Evolutionary conservation across 2,329 filamentous ascomycete species (phyloP), one percentile per base, ranked within the genome.

Genomic region (Paraconiothyrium sp.): DNA sequence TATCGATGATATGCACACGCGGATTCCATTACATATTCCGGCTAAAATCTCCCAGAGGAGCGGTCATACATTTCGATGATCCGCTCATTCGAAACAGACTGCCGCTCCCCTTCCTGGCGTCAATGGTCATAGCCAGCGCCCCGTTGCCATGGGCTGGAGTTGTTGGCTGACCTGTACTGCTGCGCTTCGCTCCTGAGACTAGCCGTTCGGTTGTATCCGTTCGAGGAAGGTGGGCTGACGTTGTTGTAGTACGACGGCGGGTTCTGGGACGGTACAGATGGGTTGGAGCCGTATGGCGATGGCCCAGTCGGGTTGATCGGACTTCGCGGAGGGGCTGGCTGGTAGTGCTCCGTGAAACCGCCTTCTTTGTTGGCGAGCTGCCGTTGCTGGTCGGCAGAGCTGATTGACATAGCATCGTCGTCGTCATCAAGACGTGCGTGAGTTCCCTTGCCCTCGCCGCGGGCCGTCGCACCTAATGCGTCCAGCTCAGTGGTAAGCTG

Each of bases 401-500:
- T 85, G 22, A 87, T 88, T 4, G 88, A 89, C 77, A 89, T 87
- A 32, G 88, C 90, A 49, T 89, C 87, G 49, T 88, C 88, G 60
- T 93, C 91, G 60, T 93, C 91, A 61, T 93, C 89, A 57, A 92
- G 85, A 66, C 89, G 88, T 32, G 88, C 82, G 63, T 80, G 77
- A 59, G 81, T 80, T 47, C 80, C 76, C 75, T 84, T 84, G 63
- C 80, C 76, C 76, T 97, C 93, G 60, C 93, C 93, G 74, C 94
- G 90, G 37, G 94, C 94, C 5, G 93, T 97, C 16, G 92, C 92
- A 67, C 92, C 94, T 60, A 97, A 83, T 9, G 94, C 94, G 77
- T 97, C 93, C 54, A 97, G 86, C 80, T 97, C 94, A 8, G 93
- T 97, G 4, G 90, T 92, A 16, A 97, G 84, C 73, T 94, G 90